These are phyloP conservation scores for Colletotrichum costaricense DNA, from an alignment of 2,329 filamentous ascomycete genomes.

Conservation along the genomic window DNA sequence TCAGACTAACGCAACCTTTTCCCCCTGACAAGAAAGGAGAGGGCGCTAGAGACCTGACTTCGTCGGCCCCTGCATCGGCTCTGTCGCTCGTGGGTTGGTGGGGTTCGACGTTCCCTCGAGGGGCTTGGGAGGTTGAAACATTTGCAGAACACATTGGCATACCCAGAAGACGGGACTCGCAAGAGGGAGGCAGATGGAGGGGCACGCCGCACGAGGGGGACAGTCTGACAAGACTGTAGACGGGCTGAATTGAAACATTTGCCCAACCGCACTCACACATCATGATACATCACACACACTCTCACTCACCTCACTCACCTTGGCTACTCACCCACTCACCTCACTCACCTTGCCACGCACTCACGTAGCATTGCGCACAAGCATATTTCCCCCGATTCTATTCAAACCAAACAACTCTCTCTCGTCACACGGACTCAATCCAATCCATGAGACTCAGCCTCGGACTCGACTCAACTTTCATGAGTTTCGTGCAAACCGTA, in stretches of 20 bases:
- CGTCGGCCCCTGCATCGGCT: slow-evolving; percentile 12
- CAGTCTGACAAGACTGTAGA: neutral
- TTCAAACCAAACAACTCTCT: neutral
- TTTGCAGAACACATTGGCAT: neutral
- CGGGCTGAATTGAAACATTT: slow-evolving; percentile 32
- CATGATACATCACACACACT: slow-evolving; percentile 16
- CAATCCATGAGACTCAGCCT: neutral
- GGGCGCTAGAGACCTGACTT: neutral
- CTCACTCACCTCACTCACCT: neutral
- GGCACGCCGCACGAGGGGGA: neutral
- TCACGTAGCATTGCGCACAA: slow-evolving; percentile 11
- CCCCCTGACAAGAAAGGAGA: slow-evolving; percentile 19
- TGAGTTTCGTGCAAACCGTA: neutral
- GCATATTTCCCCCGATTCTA: neutral
- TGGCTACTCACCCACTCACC: neutral
- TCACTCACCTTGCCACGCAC: neutral
- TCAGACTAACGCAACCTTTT: slow-evolving; percentile 15
- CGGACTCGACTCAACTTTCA: neutral
- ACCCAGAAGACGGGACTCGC: neutral
- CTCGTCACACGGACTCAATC: neutral
- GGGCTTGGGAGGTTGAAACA: slow-evolving; percentile 15
- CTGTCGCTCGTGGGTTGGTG: neutral
- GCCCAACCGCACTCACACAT: slow-evolving; percentile 22
- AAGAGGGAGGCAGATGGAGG: neutral
- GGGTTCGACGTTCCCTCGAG: neutral